Evolutionary conservation across 805 yeast species (phyloP).

Genomic region (Scheffersomyces lignosus): DNA sequence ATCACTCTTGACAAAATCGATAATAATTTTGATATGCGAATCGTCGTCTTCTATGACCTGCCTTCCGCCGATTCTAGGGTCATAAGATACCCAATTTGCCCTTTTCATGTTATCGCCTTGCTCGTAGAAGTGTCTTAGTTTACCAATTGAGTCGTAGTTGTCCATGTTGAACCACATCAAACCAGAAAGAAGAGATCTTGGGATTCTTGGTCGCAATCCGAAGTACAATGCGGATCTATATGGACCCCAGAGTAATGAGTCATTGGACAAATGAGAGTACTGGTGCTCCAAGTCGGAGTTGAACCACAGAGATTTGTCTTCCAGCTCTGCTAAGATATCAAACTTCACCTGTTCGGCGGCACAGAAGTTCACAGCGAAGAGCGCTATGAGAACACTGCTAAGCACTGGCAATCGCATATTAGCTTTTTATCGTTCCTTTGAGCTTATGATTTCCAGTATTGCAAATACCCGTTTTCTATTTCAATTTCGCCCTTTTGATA

Average conservation of each 20-base stretch:
- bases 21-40: conserved; percentile 59
- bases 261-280: conserved; percentile 16
- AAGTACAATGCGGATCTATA: conserved; percentile 83
- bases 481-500: no score
- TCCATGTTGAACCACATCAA: conserved; percentile 85
- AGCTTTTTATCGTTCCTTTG: no score
- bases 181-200: conserved; percentile 74
- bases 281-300: conserved; percentile 2
- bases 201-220: conserved; percentile 82
- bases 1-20: conserved; percentile 72
- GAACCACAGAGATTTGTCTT: not conserved
- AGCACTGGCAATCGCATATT: no score
- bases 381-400: not conserved
- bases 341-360: conserved; percentile 17
- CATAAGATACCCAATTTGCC: conserved; percentile 87
- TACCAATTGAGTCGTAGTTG: conserved; percentile 49
- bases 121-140: conserved; percentile 73
- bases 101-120: conserved; percentile 67
- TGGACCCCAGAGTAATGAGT: conserved; percentile 76
- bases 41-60: conserved; percentile 71
- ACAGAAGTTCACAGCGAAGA: no score
- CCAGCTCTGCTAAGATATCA: conserved; percentile 16
- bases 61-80: conserved; percentile 84
- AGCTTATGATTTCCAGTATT: no score
- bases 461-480: no score